Conservation (phyloP, 1,139 yeast genomes). For the Dujonia santamariae region DNA sequence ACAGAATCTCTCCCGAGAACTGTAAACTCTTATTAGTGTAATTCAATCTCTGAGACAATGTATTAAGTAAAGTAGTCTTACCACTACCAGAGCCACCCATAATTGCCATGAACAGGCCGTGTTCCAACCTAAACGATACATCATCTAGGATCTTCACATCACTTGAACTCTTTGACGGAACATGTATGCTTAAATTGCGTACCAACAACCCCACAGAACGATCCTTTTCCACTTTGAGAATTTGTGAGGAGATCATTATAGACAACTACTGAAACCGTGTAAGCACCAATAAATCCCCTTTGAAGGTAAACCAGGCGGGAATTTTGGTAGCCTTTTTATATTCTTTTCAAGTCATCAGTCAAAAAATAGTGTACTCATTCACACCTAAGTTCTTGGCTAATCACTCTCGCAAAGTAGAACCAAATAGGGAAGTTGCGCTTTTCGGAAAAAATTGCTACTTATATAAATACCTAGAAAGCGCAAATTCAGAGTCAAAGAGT, state of each 20-base stretch:
- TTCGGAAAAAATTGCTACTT: not conserved
- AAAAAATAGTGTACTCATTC: slow-evolving; percentile 1
- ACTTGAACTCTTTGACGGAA: slow-evolving; percentile 12
- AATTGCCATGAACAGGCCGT: slow-evolving; percentile 60
- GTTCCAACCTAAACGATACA: slow-evolving; percentile 53
- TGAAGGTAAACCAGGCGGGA: no score
- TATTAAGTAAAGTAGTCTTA: slow-evolving; percentile 75
- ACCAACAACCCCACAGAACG: slow-evolving; percentile 30
- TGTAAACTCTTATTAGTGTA: slow-evolving; percentile 26
- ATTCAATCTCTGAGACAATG: slow-evolving; percentile 60
- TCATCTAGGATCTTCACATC: slow-evolving; percentile 29
- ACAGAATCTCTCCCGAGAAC: slow-evolving; percentile 30
- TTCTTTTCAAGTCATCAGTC: not conserved
- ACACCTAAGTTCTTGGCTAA: not conserved
- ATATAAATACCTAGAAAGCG: no score
- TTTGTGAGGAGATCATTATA: slow-evolving; percentile 5
- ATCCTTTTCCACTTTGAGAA: slow-evolving; percentile 13
- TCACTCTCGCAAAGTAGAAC: not conserved
- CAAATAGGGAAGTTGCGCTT: slow-evolving; percentile 4
- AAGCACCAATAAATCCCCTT: no score
- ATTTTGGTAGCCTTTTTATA: no score
- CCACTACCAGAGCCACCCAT: slow-evolving; percentile 89
- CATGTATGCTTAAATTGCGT: slow-evolving; percentile 28
- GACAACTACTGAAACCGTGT: not conserved
- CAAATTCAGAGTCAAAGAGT: no score